Conservation (phyloP, 768 basidiomycete genomes). For the Kwoniella botswanensis region DNA sequence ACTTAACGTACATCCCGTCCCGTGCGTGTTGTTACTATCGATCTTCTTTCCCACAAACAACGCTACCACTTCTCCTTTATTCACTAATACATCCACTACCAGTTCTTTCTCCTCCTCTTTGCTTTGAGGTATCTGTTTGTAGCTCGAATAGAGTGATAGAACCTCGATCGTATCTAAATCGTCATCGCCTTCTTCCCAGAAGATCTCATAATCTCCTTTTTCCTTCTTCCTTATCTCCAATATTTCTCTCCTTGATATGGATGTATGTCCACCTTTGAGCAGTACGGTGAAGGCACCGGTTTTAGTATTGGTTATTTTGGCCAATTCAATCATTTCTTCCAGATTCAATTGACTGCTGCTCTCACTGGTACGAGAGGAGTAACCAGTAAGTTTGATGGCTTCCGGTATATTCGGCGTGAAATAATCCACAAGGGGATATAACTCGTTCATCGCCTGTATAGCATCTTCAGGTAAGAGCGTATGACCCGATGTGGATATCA, state of each 20-base stretch:
- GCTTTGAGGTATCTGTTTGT: slow-evolving; percentile 57
- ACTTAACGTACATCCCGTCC: slow-evolving; percentile 90
- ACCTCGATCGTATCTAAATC: slow-evolving; percentile 46
- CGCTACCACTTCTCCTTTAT: slow-evolving; percentile 13
- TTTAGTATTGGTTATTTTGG: slow-evolving; percentile 61
- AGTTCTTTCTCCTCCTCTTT: slow-evolving; percentile 55
- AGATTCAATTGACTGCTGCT: slow-evolving; percentile 64
- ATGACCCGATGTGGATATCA: slow-evolving; percentile 87
- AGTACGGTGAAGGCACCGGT: slow-evolving; percentile 68
- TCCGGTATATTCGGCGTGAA: slow-evolving; percentile 87
- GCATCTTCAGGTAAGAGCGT: slow-evolving; percentile 73
- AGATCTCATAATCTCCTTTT: slow-evolving; percentile 49
- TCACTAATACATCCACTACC: slow-evolving; percentile 51
- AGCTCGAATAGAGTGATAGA: slow-evolving; percentile 59
- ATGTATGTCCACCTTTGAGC: slow-evolving; percentile 84
- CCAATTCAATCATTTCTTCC: slow-evolving; percentile 49
- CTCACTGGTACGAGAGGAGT: background rate
- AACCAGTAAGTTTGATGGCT: slow-evolving; percentile 66
- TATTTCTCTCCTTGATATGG: slow-evolving; percentile 63
- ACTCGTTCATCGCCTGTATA: slow-evolving; percentile 66
- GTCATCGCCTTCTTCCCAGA: slow-evolving; percentile 46
- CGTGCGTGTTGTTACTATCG: slow-evolving; percentile 67
- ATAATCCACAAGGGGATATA: slow-evolving; percentile 73
- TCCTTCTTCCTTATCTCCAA: slow-evolving; percentile 36
- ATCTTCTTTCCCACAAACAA: slow-evolving; percentile 42